These are phyloP conservation scores for Pugionium cornutum DNA, from an alignment of 345 rosid species.

Conservation along the genomic window DNA sequence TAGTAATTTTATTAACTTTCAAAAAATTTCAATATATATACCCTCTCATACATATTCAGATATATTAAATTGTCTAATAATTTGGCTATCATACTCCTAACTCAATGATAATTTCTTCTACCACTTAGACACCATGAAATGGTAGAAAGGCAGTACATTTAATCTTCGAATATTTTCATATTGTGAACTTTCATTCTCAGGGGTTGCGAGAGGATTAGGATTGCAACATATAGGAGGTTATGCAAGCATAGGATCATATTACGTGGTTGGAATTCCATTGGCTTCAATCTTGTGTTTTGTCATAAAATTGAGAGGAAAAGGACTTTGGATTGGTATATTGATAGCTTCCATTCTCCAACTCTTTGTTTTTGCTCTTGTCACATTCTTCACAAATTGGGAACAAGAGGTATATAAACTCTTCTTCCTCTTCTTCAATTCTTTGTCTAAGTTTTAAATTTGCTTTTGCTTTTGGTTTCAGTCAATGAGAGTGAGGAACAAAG, in stretches of 20 bases:
- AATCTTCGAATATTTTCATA: no score
- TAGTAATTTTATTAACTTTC: no score
- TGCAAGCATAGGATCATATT: constrained; percentile 60
- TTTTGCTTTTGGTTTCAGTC: constrained; percentile 38
- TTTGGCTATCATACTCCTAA: no score
- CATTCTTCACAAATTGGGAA: constrained; percentile 55
- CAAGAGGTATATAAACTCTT: constrained; percentile 45
- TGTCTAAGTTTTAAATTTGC: not conserved
- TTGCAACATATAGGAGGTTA: constrained; percentile 67
- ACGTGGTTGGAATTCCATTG: constrained; percentile 55
- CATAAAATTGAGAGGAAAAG: constrained; percentile 47
- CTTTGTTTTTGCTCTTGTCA: constrained; percentile 45
- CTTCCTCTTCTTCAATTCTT: not conserved
- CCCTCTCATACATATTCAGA: no score
- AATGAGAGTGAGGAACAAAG: constrained; percentile 41
- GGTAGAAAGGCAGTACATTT: no score
- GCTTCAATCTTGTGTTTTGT: constrained; percentile 49
- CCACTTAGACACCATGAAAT: no score
- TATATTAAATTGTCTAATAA: no score
- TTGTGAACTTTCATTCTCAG: constrained; percentile 26
- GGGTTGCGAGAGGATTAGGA: constrained; percentile 67
- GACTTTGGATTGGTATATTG: constrained; percentile 63
- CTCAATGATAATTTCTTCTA: no score
- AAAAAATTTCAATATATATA: no score
- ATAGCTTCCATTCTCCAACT: constrained; percentile 47